These are phyloP conservation scores for Mucor mucedo DNA, from an alignment of 371 early-diverging fungal species.

Conservation along the genomic window DNA sequence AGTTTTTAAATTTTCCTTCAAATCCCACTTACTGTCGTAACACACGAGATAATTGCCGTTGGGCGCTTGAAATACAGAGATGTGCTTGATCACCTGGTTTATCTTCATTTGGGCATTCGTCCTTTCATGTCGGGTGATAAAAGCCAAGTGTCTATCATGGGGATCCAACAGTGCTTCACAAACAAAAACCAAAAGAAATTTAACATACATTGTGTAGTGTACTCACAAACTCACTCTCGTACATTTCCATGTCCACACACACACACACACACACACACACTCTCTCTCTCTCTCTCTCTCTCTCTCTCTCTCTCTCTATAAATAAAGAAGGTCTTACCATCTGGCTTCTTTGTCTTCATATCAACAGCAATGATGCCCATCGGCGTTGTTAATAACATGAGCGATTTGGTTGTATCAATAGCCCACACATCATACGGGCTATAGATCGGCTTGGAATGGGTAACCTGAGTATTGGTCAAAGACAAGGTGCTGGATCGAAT, in stretches of 20 bases:
- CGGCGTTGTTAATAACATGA: constrained; percentile 40
- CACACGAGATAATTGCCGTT: constrained; percentile 43
- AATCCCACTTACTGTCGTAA: constrained; percentile 40
- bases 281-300: background rate
- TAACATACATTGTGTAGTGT: background rate
- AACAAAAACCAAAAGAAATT: background rate
- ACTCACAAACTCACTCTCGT: too few relatives aligned
- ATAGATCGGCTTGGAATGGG: constrained; percentile 21
- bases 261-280: too few relatives aligned
- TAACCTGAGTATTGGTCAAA: constrained; percentile 28
- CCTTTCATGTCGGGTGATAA: constrained; percentile 38
- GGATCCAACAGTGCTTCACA: constrained; percentile 39
- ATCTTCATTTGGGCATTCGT: constrained; percentile 32
- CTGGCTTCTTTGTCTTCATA: constrained; percentile 39
- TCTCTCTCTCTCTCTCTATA: too few relatives aligned
- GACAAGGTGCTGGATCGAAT: constrained; percentile 7
- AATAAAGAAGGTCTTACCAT: constrained; percentile 17
- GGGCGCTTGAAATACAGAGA: constrained; percentile 37
- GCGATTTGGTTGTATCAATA: constrained; percentile 39
- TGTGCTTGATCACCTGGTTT: constrained; percentile 29
- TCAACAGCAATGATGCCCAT: constrained; percentile 41
- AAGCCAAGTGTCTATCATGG: constrained; percentile 35
- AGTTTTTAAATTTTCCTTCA: too few relatives aligned
- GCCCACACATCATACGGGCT: constrained; percentile 51
- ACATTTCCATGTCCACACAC: too few relatives aligned